Percentiles rank a stretch among this genome's conserved stretches.
These are phyloP conservation scores for Melaleuca alternifolia DNA, from an alignment of 345 rosid genomes.

Conservation along the genomic window DNA sequence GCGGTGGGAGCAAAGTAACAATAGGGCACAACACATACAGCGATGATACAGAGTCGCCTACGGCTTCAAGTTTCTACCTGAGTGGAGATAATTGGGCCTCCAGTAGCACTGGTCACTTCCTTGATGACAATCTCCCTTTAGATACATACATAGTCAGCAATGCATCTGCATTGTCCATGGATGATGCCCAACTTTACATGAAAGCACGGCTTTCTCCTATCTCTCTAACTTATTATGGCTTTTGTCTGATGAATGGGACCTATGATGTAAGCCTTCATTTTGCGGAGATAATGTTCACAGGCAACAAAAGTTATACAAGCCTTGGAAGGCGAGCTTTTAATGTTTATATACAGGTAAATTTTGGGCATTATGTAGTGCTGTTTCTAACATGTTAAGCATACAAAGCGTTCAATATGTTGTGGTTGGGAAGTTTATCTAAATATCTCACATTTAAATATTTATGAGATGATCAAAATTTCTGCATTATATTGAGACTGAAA, in stretches of 20 bases:
- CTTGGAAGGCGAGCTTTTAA: constrained; percentile 4
- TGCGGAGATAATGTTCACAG: constrained; percentile 1
- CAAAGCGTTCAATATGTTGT: background rate
- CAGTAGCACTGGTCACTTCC: background rate
- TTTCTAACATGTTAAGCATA: background rate
- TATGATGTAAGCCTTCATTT: background rate
- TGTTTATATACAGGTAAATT: background rate
- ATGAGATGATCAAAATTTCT: background rate
- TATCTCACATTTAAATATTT: background rate
- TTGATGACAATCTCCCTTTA: background rate
- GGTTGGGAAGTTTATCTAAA: background rate
- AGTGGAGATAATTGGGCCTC: background rate
- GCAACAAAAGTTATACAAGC: background rate
- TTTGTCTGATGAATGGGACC: background rate
- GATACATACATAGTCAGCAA: background rate
- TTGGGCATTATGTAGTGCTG: background rate
- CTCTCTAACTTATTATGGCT: constrained; percentile 1
- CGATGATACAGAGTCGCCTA: background rate
- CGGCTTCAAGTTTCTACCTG: background rate
- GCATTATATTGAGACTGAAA: background rate
- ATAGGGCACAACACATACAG: background rate
- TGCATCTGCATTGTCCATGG: background rate
- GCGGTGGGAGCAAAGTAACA: background rate
- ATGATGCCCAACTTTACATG: background rate
- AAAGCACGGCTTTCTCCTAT: background rate